phyloP scores from a whole-genome alignment of 2,329 filamentous ascomycete species.

The Sclerotinia sclerotiorum region DNA sequence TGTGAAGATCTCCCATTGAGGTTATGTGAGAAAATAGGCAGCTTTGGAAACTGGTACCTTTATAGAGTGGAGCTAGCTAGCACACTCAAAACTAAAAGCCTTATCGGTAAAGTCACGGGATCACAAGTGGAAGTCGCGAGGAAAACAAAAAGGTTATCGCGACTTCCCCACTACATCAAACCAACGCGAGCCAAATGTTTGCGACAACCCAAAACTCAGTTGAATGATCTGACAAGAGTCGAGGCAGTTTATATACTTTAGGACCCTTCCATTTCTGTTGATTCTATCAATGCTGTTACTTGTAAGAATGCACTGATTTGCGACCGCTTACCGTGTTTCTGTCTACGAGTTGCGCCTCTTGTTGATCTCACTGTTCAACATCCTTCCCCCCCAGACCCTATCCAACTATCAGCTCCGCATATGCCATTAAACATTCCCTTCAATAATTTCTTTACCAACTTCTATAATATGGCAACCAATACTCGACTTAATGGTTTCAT shows the following conservation, averaged over 20 bases:
- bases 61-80: no score
- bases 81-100: no score
- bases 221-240: background rate
- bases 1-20: background rate
- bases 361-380: background rate
- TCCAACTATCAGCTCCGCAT: background rate
- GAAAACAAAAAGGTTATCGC: background rate
- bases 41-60: background rate
- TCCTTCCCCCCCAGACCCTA: no score
- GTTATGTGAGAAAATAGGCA: background rate
- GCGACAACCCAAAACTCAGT: background rate
- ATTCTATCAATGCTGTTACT: background rate
- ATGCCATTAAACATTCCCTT: conserved; percentile 11
- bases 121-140: conserved; percentile 14
- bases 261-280: background rate
- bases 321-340: background rate
- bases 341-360: background rate
- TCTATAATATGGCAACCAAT: conserved; percentile 12
- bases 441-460: conserved; percentile 1
- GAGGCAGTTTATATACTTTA: background rate
- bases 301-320: conserved; percentile 1
- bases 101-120: background rate
- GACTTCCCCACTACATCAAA: background rate
- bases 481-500: background rate
- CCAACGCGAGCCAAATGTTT: background rate